Base-by-base conservation (phyloP, 2,329 filamentous ascomycete genomes). In the Metarhizium brunneum region DNA sequence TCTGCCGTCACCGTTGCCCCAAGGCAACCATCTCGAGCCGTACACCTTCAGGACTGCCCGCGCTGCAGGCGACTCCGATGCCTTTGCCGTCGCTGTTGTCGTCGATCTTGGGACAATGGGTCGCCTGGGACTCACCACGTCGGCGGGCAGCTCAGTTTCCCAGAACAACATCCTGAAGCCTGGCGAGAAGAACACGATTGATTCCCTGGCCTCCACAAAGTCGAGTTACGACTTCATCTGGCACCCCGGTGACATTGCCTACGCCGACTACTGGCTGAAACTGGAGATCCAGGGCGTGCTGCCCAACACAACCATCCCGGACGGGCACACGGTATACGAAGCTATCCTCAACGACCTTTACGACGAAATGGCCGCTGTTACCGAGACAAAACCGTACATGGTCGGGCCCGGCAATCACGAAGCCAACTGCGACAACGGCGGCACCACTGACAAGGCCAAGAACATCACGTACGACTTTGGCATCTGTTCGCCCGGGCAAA, bases 141-240 rank as follows among this genome's bases (percentile, higher is more conserved):
- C 36, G 40, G 55, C 51, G 3, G 58, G 55, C 18, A 43, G 40
- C 11, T 35, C 35, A 3, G 35, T 45, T n/a, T 20, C 32, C 7
- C n/a, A 30, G 14, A 48, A 50, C 29, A 50, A 50, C 43, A 50
- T 45, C 10, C 29, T 55, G 48, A 56, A 54, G 6, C 73, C 73
- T 14, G 68, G 81, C 1, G 79, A 82, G 61, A 79, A 82, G 66
- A 79, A 77, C 3, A 83, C 80, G 16, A 83, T 83, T 56, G 73
- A 71, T 16, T 73, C 73, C 2, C 72, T 83, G 1, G 77, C 78
- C 2, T 62, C 66, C 11, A 80, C 72, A 2, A 69, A 77, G 32
- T 67, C 81, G 59, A 72, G 78, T 56, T 83, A 82, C 61, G 79
- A 83, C 59, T 67, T 83, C 49, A 65, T 80, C 45, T 62, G 79